Base-by-base conservation (phyloP, 495 filamentous ascomycete genomes). In the Penicillium silybi region DNA sequence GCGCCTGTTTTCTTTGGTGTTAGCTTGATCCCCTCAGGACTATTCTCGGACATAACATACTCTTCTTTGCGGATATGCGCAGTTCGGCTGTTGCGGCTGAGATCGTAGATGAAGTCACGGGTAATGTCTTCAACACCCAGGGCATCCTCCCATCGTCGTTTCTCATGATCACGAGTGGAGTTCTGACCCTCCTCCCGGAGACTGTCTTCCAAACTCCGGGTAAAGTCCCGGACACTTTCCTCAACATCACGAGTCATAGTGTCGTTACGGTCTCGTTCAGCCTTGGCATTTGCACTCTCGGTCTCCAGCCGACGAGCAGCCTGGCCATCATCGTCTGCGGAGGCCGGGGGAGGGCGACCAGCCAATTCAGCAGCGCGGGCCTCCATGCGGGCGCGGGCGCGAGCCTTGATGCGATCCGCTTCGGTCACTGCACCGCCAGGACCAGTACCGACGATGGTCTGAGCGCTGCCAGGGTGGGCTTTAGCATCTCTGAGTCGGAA, bases 351-450 rank as follows among this genome's bases (percentile, higher is more conserved):
- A 56, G 90, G 88, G 64, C 84, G 87, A 34, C 95, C 95, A 40
- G 90, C 88, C 57, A 99, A 73, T 34, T 92, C 92, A 44, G 95
- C 95, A 58, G 92, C 88, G 38, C 92, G 86, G 54, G 96, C 91
- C 73, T 97, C 92, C 93, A 99, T 97, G 81, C 96, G 93, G 35
- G 92, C 92, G 67, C 89, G 95, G 27, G 95, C 92, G 44, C 92
- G 84, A 19, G 95, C 95, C 70, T 96, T 96, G 44, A 97, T 83
- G 23, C 92, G 80, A 69, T 99, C 95, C 0, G 89, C 85, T 67
- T 99, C 95, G 19, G 95, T 99, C 40, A 99, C 79, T 43, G 83
- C 71, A 35, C 95, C 95, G 47, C 95, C 93, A 46, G 90, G 92
- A 3, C 95, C 95, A 50, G 92, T 97, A 4, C 95, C 95, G 49